Evolutionary conservation across 768 basidiomycete species (phyloP).

Genomic region (Amanita polypyramis): DNA sequence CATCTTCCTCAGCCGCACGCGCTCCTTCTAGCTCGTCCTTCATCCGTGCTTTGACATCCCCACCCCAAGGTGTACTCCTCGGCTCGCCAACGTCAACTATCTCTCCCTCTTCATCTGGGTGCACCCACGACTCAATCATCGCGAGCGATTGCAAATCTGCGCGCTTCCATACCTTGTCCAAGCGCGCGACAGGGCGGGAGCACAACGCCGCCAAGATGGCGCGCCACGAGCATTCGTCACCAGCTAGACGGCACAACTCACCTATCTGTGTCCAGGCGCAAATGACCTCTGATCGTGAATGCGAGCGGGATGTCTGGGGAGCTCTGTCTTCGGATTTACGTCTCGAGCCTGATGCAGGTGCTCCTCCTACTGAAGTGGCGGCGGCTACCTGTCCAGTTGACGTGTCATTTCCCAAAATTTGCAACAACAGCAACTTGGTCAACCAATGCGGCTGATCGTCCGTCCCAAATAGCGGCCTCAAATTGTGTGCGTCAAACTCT

Average conservation of each 20-base stretch:
- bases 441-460: constrained; percentile 75
- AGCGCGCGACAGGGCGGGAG: constrained; percentile 60
- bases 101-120: constrained; percentile 23
- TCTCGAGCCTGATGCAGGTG: constrained; percentile 17
- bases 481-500: constrained; percentile 10
- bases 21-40: constrained; percentile 38
- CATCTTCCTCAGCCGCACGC: constrained; percentile 19
- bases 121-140: constrained; percentile 60
- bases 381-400: constrained; percentile 17
- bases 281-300: constrained; percentile 64
- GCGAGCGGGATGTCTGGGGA: constrained; percentile 43
- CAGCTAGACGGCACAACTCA: constrained; percentile 58
- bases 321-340: constrained; percentile 24
- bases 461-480: constrained; percentile 46
- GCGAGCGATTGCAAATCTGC: constrained; percentile 49
- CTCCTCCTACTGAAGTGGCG: not conserved
- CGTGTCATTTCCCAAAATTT: constrained; percentile 56
- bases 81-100: constrained; percentile 25
- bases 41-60: constrained; percentile 38
- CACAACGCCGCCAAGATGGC: constrained; percentile 66
- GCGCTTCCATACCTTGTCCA: constrained; percentile 75
- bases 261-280: constrained; percentile 64
- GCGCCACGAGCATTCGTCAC: constrained; percentile 74
- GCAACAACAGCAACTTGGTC: constrained; percentile 60
- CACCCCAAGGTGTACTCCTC: constrained; percentile 59